Evolutionary conservation across 2,329 filamentous ascomycete species (phyloP), one percentile per base, ranked within the genome.

Genomic region (Helotiales sp.): DNA sequence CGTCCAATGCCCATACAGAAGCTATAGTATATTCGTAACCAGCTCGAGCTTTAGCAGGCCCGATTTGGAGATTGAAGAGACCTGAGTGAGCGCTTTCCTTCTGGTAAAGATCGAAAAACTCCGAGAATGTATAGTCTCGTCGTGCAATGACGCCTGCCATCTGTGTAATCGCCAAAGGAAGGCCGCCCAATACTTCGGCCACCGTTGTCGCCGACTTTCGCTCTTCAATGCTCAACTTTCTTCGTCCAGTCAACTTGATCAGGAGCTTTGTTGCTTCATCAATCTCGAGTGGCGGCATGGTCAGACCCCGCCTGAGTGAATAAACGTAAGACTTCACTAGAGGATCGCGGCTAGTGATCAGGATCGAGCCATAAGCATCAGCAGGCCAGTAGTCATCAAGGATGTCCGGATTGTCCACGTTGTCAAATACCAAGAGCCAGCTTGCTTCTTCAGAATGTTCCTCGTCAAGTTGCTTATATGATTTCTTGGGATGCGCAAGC

Each of bases 91-190:
- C 17, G 6, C 13, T 15, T 36, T 36, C 33, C 15, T 36, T 15
- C 5, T 36, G 5, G 15, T 36, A 36, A 15, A 5, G 6, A 5
- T 36, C 17, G 12, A 9, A 8, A 15, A 36, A 36, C 5, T 36
- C 33, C 5, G 33, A 5, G 13, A 36, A 36, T 9, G 8, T 7
- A 36, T 15, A 5, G 5, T 15, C 13, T 8, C 17, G 7, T 5
- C 33, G 15, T 5, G 6, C 17, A 6, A 36, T 36, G 15, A 36
- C 7, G 5, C 33, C 47, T 6, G 54, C 33, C 54, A 56, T 52
- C 27, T 56, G 54, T n/a, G 22, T 56, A 19, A 56, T 25, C 5
- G 54, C 54, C 22, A 56, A 27, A n/a, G 48, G 46, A 10, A 51
- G 29, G 5, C 54, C 47, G 1, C 34, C 47, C 4, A 56, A 27